Conservation (phyloP, 2,329 filamentous ascomycete genomes). For the Myriosclerotinia curreyana region DNA sequence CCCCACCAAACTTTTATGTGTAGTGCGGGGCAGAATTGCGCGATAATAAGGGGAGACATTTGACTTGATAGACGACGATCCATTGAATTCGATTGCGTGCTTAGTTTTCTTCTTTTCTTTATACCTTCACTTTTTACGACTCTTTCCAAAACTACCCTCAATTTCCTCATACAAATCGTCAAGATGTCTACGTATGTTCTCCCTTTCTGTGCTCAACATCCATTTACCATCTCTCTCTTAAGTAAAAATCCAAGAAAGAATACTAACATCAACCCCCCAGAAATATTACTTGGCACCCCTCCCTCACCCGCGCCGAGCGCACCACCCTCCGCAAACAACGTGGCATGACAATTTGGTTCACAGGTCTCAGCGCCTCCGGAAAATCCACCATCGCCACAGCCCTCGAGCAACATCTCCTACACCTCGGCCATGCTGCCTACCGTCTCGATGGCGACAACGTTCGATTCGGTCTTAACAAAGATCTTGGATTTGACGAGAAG, state of each 20-base stretch:
- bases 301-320: slow-evolving; percentile 73
- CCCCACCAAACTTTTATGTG: slow-evolving; percentile 17
- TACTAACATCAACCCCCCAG: slow-evolving; percentile 44
- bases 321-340: slow-evolving; percentile 73
- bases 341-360: slow-evolving; percentile 97
- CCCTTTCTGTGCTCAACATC: background rate
- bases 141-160: background rate
- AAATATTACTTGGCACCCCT: slow-evolving; percentile 88
- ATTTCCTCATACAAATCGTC: background rate
- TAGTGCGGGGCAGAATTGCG: slow-evolving; percentile 21
- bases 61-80: background rate
- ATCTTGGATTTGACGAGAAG: slow-evolving; percentile 88
- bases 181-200: slow-evolving; percentile 21
- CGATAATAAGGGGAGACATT: slow-evolving; percentile 11
- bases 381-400: slow-evolving; percentile 97
- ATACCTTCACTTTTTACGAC: background rate
- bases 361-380: slow-evolving; percentile 89
- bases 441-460: slow-evolving; percentile 97
- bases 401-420: slow-evolving; percentile 93
- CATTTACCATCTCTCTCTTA: background rate
- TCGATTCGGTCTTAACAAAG: slow-evolving; percentile 96
- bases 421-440: slow-evolving; percentile 79
- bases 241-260: background rate
- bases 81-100: slow-evolving; percentile 13
- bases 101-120: background rate